Evolutionary conservation across 2,329 filamentous ascomycete genomes (phyloP), one percentile per base, ranked within the genome.

Genomic region (Xylariaceae sp.): DNA sequence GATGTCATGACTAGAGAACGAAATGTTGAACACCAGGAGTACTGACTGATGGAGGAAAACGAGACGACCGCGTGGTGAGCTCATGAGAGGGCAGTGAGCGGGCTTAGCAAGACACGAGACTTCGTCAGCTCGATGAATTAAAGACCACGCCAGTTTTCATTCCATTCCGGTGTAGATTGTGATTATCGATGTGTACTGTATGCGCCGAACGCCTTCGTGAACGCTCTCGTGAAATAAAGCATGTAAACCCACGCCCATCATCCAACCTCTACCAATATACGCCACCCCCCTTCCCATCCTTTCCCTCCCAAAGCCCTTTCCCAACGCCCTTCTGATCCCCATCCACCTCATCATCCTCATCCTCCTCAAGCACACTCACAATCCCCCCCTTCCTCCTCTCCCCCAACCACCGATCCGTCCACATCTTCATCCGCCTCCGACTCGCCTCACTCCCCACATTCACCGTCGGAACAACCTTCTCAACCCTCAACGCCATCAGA

Each of bases 401-500:
- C 0, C 75, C 72, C 62, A 83, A 68, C 85, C 85, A 88, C 51
- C 81, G 76, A 66, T 88, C 85, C 15, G 80, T 79, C 86, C 86
- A 88, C 2, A 70, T 77, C 74, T 83, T 87, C 85, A 88, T 88
- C 62, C 82, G 77, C 65, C 77, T 78, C 53, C 85, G 74, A 2
- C 79, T 77, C 56, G 75, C 73, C 60, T 85, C 84, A 68, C 80
- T 86, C 1, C 84, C 84, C 0, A 88, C 82, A 59, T 99, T 97
- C 2, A 99, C 94, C 0, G 94, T 99, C 0, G 94, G 94, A 13
- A 99, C 88, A 5, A 99, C 84, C 74, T 88, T 90, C 64, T 93
- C 92, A 65, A 99, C 95, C 58, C 89, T 79, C 72, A 99, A 73
- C 17, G 88, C 84, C 80, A 94, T 94, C 66, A 93, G 84, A 71